Conservation (phyloP, 2,329 filamentous ascomycete species). For the Diplodia seriata region DNA sequence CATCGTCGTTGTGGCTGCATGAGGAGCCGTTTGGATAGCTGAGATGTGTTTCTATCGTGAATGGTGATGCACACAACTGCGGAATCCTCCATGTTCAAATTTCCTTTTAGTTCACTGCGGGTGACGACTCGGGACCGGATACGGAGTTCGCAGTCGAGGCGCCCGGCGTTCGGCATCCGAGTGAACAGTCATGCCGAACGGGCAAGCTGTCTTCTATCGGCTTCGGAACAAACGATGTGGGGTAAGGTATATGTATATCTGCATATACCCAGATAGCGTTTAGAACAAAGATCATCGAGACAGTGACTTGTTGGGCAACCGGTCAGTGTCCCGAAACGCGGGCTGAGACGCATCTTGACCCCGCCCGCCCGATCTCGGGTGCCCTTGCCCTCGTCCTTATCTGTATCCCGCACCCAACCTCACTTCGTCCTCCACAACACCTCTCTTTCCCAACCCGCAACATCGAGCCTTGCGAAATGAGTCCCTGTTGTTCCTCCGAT, state of each 20-base stretch:
- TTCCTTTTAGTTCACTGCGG: too few species aligned
- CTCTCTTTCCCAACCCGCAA: not conserved
- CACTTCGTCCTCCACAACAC: not conserved
- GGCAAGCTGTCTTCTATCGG: not conserved
- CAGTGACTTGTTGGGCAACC: not conserved
- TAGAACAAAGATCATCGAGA: not conserved
- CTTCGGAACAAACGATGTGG: not conserved
- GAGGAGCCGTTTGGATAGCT: too few species aligned
- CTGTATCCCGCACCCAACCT: not conserved
- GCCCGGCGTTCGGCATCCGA: not conserved
- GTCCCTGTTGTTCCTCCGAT: not conserved
- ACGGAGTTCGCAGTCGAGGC: not conserved
- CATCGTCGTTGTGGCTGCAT: too few species aligned
- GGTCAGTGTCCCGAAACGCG: constrained; percentile 1
- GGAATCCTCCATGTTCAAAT: too few species aligned
- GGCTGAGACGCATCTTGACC: constrained; percentile 7
- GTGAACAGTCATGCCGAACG: not conserved
- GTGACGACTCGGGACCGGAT: too few species aligned
- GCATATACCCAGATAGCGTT: too few species aligned
- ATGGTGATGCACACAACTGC: too few species aligned
- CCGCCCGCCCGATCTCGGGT: not conserved
- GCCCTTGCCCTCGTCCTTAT: not conserved
- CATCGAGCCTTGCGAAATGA: not conserved
- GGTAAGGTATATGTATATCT: too few species aligned
- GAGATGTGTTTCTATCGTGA: too few species aligned